A percentile compares a stretch with the other conserved stretches of the same genome.
phyloP scores from a whole-genome alignment of 2,329 filamentous ascomycete species.

The Cladosporium colombiae region DNA sequence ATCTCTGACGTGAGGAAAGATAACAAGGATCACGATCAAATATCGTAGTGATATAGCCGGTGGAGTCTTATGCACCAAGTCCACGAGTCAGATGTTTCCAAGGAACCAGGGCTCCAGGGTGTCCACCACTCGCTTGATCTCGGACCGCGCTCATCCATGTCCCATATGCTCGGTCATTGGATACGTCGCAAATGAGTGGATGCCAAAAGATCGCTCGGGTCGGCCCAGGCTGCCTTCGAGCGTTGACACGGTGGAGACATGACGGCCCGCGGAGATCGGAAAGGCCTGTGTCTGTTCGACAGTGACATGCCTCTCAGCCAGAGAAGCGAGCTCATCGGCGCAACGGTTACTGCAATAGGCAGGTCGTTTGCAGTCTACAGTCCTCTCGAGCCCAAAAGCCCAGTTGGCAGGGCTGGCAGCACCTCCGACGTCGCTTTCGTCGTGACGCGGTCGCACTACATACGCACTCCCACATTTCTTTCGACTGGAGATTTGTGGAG shows the following conservation, averaged over 20 bases:
- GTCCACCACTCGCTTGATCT: not conserved
- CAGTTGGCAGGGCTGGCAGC: not conserved
- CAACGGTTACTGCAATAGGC: not conserved
- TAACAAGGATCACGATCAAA: not conserved
- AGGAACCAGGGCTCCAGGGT: not conserved
- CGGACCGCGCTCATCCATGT: not conserved
- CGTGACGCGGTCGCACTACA: not conserved
- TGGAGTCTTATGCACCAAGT: not conserved
- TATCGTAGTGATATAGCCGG: conserved; percentile 3
- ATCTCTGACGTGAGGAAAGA: not conserved
- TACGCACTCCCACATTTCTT: not conserved
- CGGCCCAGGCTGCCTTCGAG: not conserved
- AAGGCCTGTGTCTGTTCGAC: not conserved
- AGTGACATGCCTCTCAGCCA: not conserved
- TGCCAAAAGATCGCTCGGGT: not conserved
- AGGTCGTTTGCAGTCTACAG: not conserved
- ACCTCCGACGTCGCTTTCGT: not conserved
- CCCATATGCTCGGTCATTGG: conserved; percentile 9
- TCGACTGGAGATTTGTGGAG: not conserved
- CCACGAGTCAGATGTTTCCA: not conserved
- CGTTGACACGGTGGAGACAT: not conserved
- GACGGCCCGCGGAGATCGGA: conserved; percentile 18
- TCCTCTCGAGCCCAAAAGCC: not conserved
- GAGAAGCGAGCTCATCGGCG: not conserved
- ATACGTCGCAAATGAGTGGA: conserved; percentile 5